Conservation (phyloP, 768 basidiomycete genomes). For the Boletus barrowsii region DNA sequence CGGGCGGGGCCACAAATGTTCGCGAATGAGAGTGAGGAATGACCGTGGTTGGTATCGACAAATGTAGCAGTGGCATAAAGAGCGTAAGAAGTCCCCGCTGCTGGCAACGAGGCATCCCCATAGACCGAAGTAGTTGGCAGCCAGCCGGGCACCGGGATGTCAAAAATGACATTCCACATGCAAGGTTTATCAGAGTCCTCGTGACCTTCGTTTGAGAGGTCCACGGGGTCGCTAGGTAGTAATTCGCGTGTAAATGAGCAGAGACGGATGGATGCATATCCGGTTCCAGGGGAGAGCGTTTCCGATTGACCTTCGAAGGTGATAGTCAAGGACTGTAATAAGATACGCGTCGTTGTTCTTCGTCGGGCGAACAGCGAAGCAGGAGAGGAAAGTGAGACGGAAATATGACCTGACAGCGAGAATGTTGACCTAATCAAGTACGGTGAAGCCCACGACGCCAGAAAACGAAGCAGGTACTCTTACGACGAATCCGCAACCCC, state of each 20-base stretch:
- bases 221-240: conserved; percentile 42
- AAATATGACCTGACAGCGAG: conserved; percentile 81
- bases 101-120: conserved; percentile 40
- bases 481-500: conserved; percentile 66
- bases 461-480: conserved; percentile 26
- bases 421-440: conserved; percentile 63
- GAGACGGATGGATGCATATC: conserved; percentile 69
- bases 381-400: conserved; percentile 58
- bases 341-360: conserved; percentile 45
- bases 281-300: conserved; percentile 55
- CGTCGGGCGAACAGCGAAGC: conserved; percentile 52
- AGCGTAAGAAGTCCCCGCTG: conserved; percentile 59
- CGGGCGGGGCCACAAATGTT: conserved; percentile 57
- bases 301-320: conserved; percentile 89
- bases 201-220: conserved; percentile 61
- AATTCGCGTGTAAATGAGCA: conserved; percentile 67
- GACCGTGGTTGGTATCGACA: conserved; percentile 41
- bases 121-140: conserved; percentile 60
- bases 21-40: conserved; percentile 44
- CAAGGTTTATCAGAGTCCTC: conserved; percentile 55
- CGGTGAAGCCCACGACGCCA: conserved; percentile 4
- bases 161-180: conserved; percentile 75
- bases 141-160: conserved; percentile 88
- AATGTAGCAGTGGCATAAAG: conserved; percentile 68
- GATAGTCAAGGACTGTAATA: conserved; percentile 68